These are phyloP conservation scores for Venturia effusa DNA, from an alignment of 2,329 filamentous ascomycete genomes.

Conservation along the genomic window DNA sequence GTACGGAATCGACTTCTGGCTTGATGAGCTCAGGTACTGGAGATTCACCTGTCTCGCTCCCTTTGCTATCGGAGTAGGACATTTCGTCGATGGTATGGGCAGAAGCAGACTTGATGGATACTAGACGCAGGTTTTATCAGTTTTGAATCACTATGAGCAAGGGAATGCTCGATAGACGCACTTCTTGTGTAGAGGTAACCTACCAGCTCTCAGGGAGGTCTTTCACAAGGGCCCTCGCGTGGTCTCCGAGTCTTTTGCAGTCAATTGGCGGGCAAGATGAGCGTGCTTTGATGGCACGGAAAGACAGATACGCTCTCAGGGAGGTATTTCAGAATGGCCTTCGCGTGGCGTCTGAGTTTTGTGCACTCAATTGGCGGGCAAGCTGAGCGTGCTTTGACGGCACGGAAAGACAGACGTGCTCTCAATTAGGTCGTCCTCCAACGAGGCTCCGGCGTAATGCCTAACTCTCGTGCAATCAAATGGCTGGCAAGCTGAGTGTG, in stretches of 20 bases:
- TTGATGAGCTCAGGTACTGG: not conserved
- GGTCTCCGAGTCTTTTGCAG: not conserved
- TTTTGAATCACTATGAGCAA: not conserved
- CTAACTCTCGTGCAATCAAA: not conserved
- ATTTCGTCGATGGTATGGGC: not conserved
- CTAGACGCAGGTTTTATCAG: not conserved
- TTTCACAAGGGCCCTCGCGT: not conserved
- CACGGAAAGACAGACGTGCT: too few relatives aligned
- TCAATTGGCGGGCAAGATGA: not conserved
- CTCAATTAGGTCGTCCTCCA: not conserved
- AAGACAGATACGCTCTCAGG: not conserved
- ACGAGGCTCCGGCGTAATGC: not conserved
- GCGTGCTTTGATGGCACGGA: too few relatives aligned
- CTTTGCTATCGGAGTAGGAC: not conserved
- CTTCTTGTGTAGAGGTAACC: not conserved
- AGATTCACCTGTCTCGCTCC: too few relatives aligned
- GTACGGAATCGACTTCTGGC: not conserved
- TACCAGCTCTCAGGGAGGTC: not conserved
- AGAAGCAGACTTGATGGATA: not conserved
- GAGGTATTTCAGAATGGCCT: not conserved
- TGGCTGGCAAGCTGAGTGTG: not conserved
- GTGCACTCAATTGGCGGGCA: not conserved
- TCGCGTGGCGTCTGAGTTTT: not conserved
- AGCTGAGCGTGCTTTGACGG: not conserved
- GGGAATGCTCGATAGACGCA: not conserved